Conservation (phyloP, 306 rosid species). For the Rubus parviflorus region DNA sequence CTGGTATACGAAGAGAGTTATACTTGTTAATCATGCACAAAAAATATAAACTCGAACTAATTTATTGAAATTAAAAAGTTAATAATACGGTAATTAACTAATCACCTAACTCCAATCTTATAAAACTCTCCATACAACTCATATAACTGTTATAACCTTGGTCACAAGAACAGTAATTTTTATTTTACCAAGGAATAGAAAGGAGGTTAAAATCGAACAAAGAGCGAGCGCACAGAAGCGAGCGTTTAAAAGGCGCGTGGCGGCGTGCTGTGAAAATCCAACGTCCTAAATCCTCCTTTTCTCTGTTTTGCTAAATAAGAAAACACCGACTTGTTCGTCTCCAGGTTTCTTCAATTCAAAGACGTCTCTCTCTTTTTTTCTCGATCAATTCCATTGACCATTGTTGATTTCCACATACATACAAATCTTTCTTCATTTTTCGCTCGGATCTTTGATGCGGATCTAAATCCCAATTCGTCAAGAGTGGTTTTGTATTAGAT, state of each 20-base stretch:
- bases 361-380: conserved; percentile 18
- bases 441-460: not conserved
- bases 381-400: not conserved
- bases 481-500: not conserved
- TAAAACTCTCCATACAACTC: no score
- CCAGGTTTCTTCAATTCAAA: conserved; percentile 30
- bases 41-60: no score
- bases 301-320: conserved; percentile 1
- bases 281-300: conserved; percentile 9
- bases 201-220: not conserved
- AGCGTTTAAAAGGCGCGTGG: conserved; percentile 2
- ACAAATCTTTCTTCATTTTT: not conserved
- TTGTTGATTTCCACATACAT: not conserved
- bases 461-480: not conserved
- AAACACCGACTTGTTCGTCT: conserved; percentile 3
- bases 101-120: no score
- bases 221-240: not conserved
- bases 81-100: no score
- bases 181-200: not conserved
- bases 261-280: not conserved
- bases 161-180: no score
- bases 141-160: no score
- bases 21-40: no score
- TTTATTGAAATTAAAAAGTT: no score
- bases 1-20: no score